A percentile compares a stretch with the other conserved stretches of the same genome.
These are phyloP conservation scores for Aquilaria sinensis DNA, from an alignment of 345 rosid genomes.

Conservation along the genomic window DNA sequence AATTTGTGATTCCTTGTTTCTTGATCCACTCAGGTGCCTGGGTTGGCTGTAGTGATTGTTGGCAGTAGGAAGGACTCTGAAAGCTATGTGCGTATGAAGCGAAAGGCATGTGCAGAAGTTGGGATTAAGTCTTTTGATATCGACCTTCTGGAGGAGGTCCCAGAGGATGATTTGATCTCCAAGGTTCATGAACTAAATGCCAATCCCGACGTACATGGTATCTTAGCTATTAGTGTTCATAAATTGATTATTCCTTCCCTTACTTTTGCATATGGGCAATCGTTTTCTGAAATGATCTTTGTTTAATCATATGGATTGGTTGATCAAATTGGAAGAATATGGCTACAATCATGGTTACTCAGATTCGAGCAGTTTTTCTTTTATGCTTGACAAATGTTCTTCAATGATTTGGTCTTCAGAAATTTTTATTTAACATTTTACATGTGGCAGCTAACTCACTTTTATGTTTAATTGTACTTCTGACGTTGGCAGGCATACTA, in stretches of 20 bases:
- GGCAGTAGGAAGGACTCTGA: slow-evolving; percentile 81
- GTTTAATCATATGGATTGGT: no score
- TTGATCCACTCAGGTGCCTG: slow-evolving; percentile 59
- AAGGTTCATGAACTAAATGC: slow-evolving; percentile 81
- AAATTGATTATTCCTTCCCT: not conserved
- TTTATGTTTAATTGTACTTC: not conserved
- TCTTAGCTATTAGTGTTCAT: slow-evolving; percentile 15
- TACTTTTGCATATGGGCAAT: not conserved
- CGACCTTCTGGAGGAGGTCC: slow-evolving; percentile 71
- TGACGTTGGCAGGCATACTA: slow-evolving; percentile 56
- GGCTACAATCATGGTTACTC: no score
- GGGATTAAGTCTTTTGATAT: slow-evolving; percentile 76
- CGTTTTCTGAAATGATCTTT: no score
- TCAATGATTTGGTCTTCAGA: no score
- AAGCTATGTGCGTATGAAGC: slow-evolving; percentile 85
- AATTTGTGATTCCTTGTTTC: not conserved
- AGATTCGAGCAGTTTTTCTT: no score
- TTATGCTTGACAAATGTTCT: no score
- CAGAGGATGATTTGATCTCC: slow-evolving; percentile 61
- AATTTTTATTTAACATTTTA: not conserved
- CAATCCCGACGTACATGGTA: slow-evolving; percentile 77
- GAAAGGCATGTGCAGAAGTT: slow-evolving; percentile 90
- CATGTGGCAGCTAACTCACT: not conserved
- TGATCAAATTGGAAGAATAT: no score
- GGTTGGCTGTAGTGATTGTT: slow-evolving; percentile 82